Base-by-base conservation (phyloP, 2,329 filamentous ascomycete genomes). In the Huntiella omanensis region DNA sequence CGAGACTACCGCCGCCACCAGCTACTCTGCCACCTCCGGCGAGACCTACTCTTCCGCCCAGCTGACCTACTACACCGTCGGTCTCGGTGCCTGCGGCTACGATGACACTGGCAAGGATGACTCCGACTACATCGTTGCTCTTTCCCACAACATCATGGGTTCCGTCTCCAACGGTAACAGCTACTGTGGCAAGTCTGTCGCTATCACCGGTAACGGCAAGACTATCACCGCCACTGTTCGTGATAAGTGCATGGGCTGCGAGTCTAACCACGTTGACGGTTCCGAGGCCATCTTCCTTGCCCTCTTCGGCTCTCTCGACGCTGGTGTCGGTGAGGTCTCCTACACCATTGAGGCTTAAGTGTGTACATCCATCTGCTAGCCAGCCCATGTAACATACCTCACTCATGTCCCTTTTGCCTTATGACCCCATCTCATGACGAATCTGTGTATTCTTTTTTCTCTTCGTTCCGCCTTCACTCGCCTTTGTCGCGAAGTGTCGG, bases 171-270 rank as follows among this genome's bases (percentile, higher is more conserved):
- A 83, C 64, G 64, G 60, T 54, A 83, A 86, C 67, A 70, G 73
- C 41, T 71, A 75, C 59, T 91, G 84, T 61, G 77, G 75, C 58
- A 71, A 75, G 64, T 74, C 63, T 42, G 71, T 87, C 56, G 76
- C 69, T 53, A 74, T 86, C 63, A 63, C 55, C 36, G 66, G 65
- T 57, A 66, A 69, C 43, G 80, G 80, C 59, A 71, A 71, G 59
- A 68, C 67, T 2, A 58, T 65, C 54, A 65, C 60, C 2, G 82
- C 75, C 51, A 69, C 55, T 3, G 73, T 87, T 51, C 70, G 70
- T 45, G 83, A 91, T 66, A 84, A 83, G 65, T 91, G 83, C 68
- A 71, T 73, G 62, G 77, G 78, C 54, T 91, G 83, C 60, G 55
- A 44, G 42, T 45, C 54, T 33, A 52, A 58, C 36, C 64, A 68